Percentiles rank a stretch among this genome's conserved stretches.
Conservation (phyloP, 2,329 filamentous ascomycete species). For the Dactylellina cionopaga region DNA sequence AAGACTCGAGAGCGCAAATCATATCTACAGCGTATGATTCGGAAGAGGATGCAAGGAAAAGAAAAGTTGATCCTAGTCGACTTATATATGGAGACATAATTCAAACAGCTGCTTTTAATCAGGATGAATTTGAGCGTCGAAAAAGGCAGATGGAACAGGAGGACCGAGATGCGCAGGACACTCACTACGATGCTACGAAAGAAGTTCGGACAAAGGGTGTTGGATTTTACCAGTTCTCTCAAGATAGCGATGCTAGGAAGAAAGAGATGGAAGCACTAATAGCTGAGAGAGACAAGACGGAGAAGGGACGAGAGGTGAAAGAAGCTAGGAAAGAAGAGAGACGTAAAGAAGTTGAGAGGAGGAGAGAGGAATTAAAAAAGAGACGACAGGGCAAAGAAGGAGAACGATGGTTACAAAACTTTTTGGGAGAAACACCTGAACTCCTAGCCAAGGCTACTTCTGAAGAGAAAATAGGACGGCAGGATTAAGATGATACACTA, state of each 20-base stretch:
- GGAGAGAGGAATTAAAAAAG: slow-evolving; percentile 61
- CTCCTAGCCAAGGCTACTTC: slow-evolving; percentile 10
- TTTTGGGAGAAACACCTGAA: slow-evolving; percentile 60
- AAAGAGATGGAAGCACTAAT: slow-evolving; percentile 80
- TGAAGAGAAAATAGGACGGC: slow-evolving; percentile 10
- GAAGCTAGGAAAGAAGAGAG: slow-evolving; percentile 68
- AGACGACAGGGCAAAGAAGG: slow-evolving; percentile 74
- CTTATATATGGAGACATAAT: slow-evolving; percentile 88
- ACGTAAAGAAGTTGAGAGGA: slow-evolving; percentile 63
- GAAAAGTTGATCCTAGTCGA: slow-evolving; percentile 63
- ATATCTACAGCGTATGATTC: slow-evolving; percentile 45
- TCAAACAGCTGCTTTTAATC: slow-evolving; percentile 83
- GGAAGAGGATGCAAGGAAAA: slow-evolving; percentile 52
- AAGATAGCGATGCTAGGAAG: slow-evolving; percentile 73
- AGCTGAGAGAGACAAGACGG: slow-evolving; percentile 74
- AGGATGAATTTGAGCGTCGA: slow-evolving; percentile 68
- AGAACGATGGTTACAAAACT: slow-evolving; percentile 75
- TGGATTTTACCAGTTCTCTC: slow-evolving; percentile 89
- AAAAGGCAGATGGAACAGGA: slow-evolving; percentile 78
- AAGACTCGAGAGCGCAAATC: slow-evolving; percentile 22
- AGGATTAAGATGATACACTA: too few relatives aligned
- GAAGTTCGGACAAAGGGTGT: slow-evolving; percentile 89
- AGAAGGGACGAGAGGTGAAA: slow-evolving; percentile 69
- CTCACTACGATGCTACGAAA: slow-evolving; percentile 84
- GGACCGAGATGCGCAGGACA: slow-evolving; percentile 79